phyloP scores from a whole-genome alignment of 495 filamentous ascomycete species.

The Pseudevernia furfuracea region DNA sequence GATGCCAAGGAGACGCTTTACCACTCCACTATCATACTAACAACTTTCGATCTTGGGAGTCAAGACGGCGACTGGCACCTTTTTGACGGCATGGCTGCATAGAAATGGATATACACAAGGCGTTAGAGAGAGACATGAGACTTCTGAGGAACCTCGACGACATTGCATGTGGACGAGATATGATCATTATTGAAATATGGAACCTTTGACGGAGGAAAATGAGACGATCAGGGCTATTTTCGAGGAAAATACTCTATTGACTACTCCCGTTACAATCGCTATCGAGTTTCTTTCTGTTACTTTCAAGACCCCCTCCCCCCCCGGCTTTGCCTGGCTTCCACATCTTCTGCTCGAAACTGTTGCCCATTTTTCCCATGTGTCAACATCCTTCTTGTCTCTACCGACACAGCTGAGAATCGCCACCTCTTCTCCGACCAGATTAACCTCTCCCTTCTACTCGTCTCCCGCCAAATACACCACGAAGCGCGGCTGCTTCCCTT shows the following conservation, averaged over 20 bases:
- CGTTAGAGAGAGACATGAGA: background rate
- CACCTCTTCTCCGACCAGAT: slow-evolving; percentile 52
- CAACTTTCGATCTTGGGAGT: background rate
- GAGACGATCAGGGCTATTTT: background rate
- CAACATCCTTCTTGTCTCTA: slow-evolving; percentile 22
- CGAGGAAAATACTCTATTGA: background rate
- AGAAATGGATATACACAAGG: background rate
- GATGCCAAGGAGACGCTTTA: background rate
- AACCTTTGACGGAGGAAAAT: background rate
- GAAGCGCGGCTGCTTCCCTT: slow-evolving; percentile 11
- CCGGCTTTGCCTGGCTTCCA: background rate
- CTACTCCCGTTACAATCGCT: background rate
- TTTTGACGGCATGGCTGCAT: background rate
- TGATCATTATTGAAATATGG: background rate
- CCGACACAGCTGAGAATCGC: slow-evolving; percentile 45
- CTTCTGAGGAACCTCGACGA: background rate
- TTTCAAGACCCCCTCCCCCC: too few species aligned
- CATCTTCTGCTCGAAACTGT: background rate
- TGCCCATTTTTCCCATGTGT: background rate
- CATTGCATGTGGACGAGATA: background rate
- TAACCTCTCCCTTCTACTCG: slow-evolving; percentile 44
- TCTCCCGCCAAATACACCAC: slow-evolving; percentile 45
- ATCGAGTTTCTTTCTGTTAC: background rate
- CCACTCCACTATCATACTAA: background rate
- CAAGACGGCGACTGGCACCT: background rate